A percentile compares a stretch with the other conserved stretches of the same genome.
phyloP scores from a whole-genome alignment of 495 filamentous ascomycete species.

The Entonaema liquescens region DNA sequence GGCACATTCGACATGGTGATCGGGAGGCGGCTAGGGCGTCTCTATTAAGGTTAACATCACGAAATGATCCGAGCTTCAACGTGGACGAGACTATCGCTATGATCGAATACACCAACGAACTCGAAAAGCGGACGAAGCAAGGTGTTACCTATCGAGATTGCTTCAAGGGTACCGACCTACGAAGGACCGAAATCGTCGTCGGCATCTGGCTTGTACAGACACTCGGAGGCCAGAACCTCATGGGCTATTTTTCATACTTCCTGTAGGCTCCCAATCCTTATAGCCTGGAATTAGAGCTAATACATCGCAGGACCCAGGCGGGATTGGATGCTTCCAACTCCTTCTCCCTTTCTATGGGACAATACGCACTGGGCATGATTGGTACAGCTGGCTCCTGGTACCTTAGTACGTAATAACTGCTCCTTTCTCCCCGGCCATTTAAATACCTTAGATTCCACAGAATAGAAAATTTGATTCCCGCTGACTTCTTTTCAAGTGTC shows the following conservation, averaged over 20 bases:
- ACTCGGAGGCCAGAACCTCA: constrained; percentile 70
- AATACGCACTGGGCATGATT: constrained; percentile 59
- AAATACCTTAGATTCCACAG: too few species aligned
- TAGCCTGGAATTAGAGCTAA: not conserved
- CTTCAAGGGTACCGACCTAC: constrained; percentile 70
- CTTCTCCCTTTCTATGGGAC: constrained; percentile 55
- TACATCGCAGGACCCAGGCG: constrained; percentile 59
- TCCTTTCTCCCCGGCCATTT: not conserved
- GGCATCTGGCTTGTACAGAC: constrained; percentile 75
- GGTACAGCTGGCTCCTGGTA: constrained; percentile 62
- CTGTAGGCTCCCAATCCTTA: constrained; percentile 42
- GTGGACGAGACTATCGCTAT: constrained; percentile 72
- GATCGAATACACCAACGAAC: constrained; percentile 74
- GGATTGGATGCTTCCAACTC: constrained; percentile 64
- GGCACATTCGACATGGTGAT: constrained; percentile 70
- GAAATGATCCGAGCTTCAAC: constrained; percentile 63
- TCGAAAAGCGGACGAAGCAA: constrained; percentile 66
- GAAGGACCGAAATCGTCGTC: constrained; percentile 72
- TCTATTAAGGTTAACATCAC: constrained; percentile 66
- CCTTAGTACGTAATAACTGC: constrained; percentile 38
- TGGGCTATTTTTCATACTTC: constrained; percentile 77
- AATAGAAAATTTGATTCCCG: too few species aligned
- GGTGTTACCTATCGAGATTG: constrained; percentile 70
- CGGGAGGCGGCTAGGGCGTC: constrained; percentile 63
- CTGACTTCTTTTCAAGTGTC: constrained; percentile 36